These are phyloP conservation scores for Colletotrichum trifolii DNA, from an alignment of 2,329 filamentous ascomycete genomes.

Conservation along the genomic window DNA sequence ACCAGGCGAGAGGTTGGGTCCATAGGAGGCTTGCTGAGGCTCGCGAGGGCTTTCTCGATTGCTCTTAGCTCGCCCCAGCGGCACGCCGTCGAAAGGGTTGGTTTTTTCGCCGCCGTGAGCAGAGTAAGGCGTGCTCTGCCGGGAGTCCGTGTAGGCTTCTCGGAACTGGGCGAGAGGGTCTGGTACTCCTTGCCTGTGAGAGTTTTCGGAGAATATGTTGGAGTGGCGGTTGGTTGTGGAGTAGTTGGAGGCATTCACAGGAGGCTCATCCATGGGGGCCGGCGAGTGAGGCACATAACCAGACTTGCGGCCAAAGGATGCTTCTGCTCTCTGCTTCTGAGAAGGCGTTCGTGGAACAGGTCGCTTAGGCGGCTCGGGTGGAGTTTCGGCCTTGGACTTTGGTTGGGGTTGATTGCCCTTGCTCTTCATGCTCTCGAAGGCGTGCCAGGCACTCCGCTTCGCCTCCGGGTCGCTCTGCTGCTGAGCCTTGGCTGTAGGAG, in stretches of 20 bases:
- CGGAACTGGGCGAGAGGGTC: conserved; percentile 62
- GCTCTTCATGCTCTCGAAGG: conserved; percentile 56
- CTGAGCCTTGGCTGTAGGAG: conserved; percentile 55
- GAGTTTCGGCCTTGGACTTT: conserved; percentile 40
- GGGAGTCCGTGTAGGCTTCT: conserved; percentile 56
- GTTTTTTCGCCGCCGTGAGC: conserved; percentile 68
- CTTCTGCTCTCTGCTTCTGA: conserved; percentile 64
- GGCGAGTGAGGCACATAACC: conserved; percentile 64
- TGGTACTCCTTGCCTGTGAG: conserved; percentile 42
- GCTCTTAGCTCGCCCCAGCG: conserved; percentile 59
- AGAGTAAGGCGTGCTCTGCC: conserved; percentile 69
- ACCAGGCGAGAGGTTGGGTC: conserved; percentile 37
- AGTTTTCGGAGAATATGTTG: conserved; percentile 41
- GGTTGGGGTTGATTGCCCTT: conserved; percentile 46
- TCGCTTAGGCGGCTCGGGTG: conserved; percentile 45
- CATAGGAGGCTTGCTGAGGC: conserved; percentile 38
- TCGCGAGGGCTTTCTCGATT: conserved; percentile 51
- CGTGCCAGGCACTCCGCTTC: conserved; percentile 54
- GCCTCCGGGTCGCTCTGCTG: conserved; percentile 46
- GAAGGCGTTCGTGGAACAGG: conserved; percentile 62
- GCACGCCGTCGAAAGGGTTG: conserved; percentile 63
- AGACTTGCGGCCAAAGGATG: conserved; percentile 64
- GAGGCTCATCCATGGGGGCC: conserved; percentile 62
- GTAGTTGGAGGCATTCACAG: conserved; percentile 63
- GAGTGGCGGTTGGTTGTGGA: conserved; percentile 48